A percentile compares a stretch with the other conserved stretches of the same genome.
Conservation (phyloP, 2,329 filamentous ascomycete species). For the Colletotrichum sansevieriae region DNA sequence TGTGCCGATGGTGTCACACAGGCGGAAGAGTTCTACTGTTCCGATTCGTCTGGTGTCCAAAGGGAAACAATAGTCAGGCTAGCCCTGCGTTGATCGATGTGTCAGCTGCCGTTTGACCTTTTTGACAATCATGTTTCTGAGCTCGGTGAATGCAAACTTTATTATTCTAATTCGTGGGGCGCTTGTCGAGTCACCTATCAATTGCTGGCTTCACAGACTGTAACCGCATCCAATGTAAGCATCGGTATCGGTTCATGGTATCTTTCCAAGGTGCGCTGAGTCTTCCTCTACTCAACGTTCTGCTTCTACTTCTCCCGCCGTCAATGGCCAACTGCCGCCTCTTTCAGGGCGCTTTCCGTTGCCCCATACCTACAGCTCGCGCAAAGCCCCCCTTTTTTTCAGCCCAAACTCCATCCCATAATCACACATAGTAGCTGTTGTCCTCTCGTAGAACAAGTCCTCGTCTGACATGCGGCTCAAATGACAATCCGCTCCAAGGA, state of each 20-base stretch:
- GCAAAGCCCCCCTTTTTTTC: conserved; percentile 21
- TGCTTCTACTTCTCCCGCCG: background rate
- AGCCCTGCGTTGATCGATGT: conserved; percentile 9
- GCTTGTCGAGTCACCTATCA: background rate
- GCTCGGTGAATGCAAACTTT: conserved; percentile 32
- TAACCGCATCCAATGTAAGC: conserved; percentile 29
- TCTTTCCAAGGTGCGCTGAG: conserved; percentile 24
- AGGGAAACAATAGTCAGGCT: conserved; percentile 8
- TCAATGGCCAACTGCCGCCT: background rate
- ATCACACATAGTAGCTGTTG: conserved; percentile 28
- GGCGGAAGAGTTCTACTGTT: conserved; percentile 7
- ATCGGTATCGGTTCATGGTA: conserved; percentile 40
- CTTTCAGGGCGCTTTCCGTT: conserved; percentile 18
- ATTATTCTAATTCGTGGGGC: conserved; percentile 14
- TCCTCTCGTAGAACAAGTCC: conserved; percentile 1
- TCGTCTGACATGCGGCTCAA: conserved; percentile 54
- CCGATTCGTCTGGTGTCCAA: conserved; percentile 31
- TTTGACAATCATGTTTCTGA: background rate
- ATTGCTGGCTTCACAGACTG: conserved; percentile 13
- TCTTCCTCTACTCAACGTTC: conserved; percentile 12
- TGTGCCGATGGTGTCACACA: conserved; percentile 20
- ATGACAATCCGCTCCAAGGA: conserved; percentile 82
- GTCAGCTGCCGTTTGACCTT: conserved; percentile 23
- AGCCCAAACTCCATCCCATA: conserved; percentile 31
- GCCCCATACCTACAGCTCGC: conserved; percentile 4